Percentiles rank a stretch among this genome's conserved stretches.
Conservation (phyloP, 495 filamentous ascomycete genomes). For the Aspergillus saccharolyticus region DNA sequence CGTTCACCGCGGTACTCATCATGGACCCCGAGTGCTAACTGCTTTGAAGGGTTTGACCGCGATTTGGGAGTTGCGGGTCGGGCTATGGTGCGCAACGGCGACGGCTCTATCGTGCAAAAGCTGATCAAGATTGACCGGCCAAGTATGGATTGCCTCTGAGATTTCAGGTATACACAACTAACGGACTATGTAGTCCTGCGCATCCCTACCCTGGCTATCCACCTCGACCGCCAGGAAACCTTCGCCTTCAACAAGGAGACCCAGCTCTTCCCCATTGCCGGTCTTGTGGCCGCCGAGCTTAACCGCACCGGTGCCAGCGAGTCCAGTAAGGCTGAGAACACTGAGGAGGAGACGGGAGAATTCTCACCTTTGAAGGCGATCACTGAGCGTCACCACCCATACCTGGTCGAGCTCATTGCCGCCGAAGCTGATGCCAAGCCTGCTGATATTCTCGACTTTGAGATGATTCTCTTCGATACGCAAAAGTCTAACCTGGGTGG, state of each 20-base stretch:
- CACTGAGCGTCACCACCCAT: conserved; percentile 82
- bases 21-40: conserved; percentile 5
- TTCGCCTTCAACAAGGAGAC: conserved; percentile 96
- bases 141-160: conserved; percentile 41
- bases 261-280: conserved; percentile 89
- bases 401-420: conserved; percentile 82
- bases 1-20: conserved; percentile 3
- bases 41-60: conserved; percentile 79
- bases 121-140: conserved; percentile 87
- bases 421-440: conserved; percentile 63
- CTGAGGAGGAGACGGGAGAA: conserved; percentile 38
- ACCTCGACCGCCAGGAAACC: conserved; percentile 76
- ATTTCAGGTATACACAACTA: background rate
- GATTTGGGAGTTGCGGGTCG: conserved; percentile 89
- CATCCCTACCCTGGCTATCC: conserved; percentile 89
- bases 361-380: conserved; percentile 67
- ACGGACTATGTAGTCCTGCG: conserved; percentile 57
- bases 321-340: conserved; percentile 27
- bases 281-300: conserved; percentile 78
- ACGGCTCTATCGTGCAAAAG: conserved; percentile 74
- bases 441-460: conserved; percentile 81
- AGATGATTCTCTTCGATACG: conserved; percentile 92
- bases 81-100: conserved; percentile 68
- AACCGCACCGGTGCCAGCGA: conserved; percentile 59
- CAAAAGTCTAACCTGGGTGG: conserved; percentile 87